Base-by-base conservation (phyloP, 2,329 filamentous ascomycete species). In the Microsporum ferrugineum region DNA sequence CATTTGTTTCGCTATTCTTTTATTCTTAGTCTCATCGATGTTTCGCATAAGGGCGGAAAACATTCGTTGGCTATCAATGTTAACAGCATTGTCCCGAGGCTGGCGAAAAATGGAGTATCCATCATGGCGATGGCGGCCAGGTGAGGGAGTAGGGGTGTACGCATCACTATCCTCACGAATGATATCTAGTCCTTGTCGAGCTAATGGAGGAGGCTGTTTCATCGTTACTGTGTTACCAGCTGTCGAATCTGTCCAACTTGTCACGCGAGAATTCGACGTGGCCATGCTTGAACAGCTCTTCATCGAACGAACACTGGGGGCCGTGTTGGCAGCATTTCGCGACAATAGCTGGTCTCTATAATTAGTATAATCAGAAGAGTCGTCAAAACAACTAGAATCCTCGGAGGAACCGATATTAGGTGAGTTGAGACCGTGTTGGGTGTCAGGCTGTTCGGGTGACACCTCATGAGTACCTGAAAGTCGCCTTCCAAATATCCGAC, bases 211-310 rank as follows among this genome's bases (percentile, higher is more conserved):
- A 29, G 66, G 63, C 23, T 68, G 71, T 27, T 70, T 68, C 8
- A 70, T 69, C n/a, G 66, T 65, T 33, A 76, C 65, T 3, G 76
- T 78, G 61, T 75, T 75, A 51, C 71, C 69, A n/a, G 70, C 70
- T 1, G 74, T 78, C 2, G 77, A 78, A 63, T 79, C 71, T 39
- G 77, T 74, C 77, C 77, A 79, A 65, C 77, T 79, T 12, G 76
- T 78, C n/a, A 77, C 75, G 33, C 77, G 75, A 36, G 77, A 79
- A 36, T 67, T 68, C 7, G 69, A 71, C 3, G 71, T 74, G 47
- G 67, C 69, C 34, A 72, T 60, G 55, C 72, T 76, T 41, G 71
- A 71, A 23, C 65, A 68, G 61, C 70, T 74, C 58, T 65, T 70
- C 49, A 66, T 68, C 29, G 60, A 65, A 14, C 65, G 63, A 31